Evolutionary conservation across 75 land plant species (phyloP).

Genomic region (Cryptomeria japonica): DNA sequence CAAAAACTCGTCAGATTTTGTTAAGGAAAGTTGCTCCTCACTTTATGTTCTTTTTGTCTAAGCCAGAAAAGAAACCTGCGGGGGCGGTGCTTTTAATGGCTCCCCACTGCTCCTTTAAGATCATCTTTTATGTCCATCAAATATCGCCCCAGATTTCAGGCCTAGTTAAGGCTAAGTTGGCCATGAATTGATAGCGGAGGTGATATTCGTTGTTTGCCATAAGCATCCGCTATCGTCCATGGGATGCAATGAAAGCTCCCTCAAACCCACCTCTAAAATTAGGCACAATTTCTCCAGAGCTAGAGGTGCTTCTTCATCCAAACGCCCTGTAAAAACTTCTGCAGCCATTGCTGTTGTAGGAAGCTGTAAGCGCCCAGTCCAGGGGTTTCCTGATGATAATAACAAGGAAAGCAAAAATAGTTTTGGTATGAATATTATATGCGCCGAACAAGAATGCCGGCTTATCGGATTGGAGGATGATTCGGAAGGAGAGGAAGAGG

Average conservation of each 20-base stretch:
- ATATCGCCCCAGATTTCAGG: background rate
- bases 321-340: background rate
- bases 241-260: conserved; percentile 5
- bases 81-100: too few relatives aligned
- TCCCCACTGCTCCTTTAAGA: too few relatives aligned
- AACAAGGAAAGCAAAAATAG: background rate
- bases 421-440: background rate
- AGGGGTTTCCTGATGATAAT: background rate
- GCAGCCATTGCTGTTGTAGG: background rate
- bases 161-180: background rate
- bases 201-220: too few relatives aligned
- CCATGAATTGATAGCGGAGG: background rate
- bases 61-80: too few relatives aligned
- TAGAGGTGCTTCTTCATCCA: background rate
- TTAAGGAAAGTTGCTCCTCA: too few relatives aligned
- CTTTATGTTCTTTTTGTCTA: too few relatives aligned
- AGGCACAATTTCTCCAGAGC: background rate
- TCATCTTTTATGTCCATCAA: too few relatives aligned
- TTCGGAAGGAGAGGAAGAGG: background rate
- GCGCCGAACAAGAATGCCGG: conserved; percentile 20
- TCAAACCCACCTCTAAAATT: background rate
- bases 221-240: background rate
- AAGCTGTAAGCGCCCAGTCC: background rate
- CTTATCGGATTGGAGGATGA: conserved; percentile 5
- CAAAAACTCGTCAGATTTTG: too few relatives aligned